A percentile compares a stretch with the other conserved stretches of the same genome.
phyloP scores from a whole-genome alignment of 345 rosid species.

The Litchi chinensis region DNA sequence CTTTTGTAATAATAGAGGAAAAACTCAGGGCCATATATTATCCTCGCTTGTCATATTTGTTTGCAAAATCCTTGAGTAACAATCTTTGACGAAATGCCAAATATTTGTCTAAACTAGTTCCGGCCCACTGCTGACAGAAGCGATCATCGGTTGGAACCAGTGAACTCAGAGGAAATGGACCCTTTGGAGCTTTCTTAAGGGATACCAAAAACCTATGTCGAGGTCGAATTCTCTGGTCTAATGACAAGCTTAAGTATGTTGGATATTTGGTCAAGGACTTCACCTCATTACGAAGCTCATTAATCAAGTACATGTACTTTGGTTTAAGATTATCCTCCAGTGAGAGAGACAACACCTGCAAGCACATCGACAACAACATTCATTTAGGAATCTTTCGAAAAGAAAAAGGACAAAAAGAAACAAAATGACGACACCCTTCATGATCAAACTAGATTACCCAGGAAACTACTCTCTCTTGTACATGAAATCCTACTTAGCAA shows the following conservation, averaged over 20 bases:
- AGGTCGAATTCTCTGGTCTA: slow-evolving; percentile 94
- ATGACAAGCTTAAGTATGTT: slow-evolving; percentile 81
- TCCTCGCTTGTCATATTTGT: slow-evolving; percentile 60
- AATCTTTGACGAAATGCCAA: slow-evolving; percentile 78
- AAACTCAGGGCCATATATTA: slow-evolving; percentile 19
- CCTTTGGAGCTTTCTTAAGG: slow-evolving; percentile 88
- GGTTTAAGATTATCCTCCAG: slow-evolving; percentile 94
- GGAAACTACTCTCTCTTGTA: background rate
- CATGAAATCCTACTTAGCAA: slow-evolving; percentile 1
- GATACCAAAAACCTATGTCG: slow-evolving; percentile 87
- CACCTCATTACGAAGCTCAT: slow-evolving; percentile 80
- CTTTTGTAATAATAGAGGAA: background rate
- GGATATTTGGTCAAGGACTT: slow-evolving; percentile 84
- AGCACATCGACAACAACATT: slow-evolving; percentile 18
- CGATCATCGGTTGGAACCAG: slow-evolving; percentile 81
- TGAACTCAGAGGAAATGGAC: slow-evolving; percentile 92
- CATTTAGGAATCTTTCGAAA: slow-evolving; percentile 1
- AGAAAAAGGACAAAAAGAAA: background rate
- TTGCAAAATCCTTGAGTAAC: slow-evolving; percentile 67
- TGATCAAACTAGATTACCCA: background rate
- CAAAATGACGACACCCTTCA: background rate
- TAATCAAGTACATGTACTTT: slow-evolving; percentile 81
- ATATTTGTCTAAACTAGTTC: slow-evolving; percentile 78
- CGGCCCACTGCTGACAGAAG: slow-evolving; percentile 91
- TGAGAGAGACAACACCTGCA: slow-evolving; percentile 86